Percentiles rank a stretch among this genome's conserved stretches.
Evolutionary conservation across 2,329 filamentous ascomycete species (phyloP).

Genomic region (Claviceps sp.): DNA sequence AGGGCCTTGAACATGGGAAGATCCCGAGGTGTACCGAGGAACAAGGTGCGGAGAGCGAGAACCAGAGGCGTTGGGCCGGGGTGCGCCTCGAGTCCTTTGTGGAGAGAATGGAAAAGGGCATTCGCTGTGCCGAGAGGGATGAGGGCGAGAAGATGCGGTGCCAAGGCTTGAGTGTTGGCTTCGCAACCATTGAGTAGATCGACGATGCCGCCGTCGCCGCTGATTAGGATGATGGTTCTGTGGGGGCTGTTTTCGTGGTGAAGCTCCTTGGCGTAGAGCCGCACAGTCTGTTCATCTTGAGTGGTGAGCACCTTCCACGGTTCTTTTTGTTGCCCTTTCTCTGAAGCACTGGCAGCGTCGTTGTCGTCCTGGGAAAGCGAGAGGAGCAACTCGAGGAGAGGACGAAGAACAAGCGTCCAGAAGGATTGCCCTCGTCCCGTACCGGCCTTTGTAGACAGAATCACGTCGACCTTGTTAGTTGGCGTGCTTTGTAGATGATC

Average conservation of each 20-base stretch:
- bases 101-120: constrained; percentile 48
- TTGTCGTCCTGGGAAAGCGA: constrained; percentile 23
- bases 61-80: constrained; percentile 27
- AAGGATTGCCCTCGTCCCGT: constrained; percentile 41
- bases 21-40: constrained; percentile 38
- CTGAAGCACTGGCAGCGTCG: not conserved
- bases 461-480: constrained; percentile 37
- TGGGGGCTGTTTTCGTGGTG: constrained; percentile 9
- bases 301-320: constrained; percentile 41
- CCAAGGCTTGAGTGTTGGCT: not conserved
- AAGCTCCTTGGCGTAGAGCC: constrained; percentile 40
- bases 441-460: constrained; percentile 57
- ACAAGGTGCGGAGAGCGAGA: constrained; percentile 41
- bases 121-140: constrained; percentile 54
- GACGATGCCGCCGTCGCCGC: constrained; percentile 75
- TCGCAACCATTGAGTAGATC: constrained; percentile 58
- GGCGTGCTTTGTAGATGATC: constrained; percentile 17
- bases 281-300: constrained; percentile 46
- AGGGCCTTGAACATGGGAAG: constrained; percentile 50
- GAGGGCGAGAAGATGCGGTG: constrained; percentile 32
- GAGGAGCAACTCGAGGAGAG: constrained; percentile 34
- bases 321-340: not conserved
- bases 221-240: constrained; percentile 60
- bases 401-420: constrained; percentile 40
- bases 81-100: constrained; percentile 39